phyloP scores from a whole-genome alignment of 768 basidiomycete genomes.

The Lactifluus subvellereus region DNA sequence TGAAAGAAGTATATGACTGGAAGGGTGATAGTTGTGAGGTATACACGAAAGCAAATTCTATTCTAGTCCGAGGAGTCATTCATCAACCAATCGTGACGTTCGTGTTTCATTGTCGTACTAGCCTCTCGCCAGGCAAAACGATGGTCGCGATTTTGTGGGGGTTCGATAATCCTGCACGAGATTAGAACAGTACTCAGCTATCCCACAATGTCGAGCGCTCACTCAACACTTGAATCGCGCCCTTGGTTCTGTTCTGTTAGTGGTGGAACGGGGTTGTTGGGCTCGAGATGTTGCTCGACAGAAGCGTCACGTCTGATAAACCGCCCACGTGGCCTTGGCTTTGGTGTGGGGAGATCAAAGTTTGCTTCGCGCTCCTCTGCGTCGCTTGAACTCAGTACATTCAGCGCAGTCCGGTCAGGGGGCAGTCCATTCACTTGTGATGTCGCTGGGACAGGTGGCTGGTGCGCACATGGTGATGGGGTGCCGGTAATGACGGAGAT shows the following conservation, averaged over 20 bases:
- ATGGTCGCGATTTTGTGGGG: not conserved
- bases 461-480: not conserved
- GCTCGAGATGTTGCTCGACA: not conserved
- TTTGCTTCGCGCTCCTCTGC: not conserved
- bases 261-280: not conserved
- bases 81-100: slow-evolving; percentile 17
- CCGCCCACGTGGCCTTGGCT: slow-evolving; percentile 6
- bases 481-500: not conserved
- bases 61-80: slow-evolving; percentile 21
- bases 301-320: not conserved
- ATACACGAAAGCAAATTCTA: not conserved
- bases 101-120: not conserved
- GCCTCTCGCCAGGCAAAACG: not conserved
- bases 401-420: not conserved
- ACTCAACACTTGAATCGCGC: slow-evolving; percentile 18
- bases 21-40: not conserved
- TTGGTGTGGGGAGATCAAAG: not conserved
- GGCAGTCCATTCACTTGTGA: not conserved
- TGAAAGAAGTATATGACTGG: not conserved
- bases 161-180: slow-evolving; percentile 10
- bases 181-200: not conserved
- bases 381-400: not conserved
- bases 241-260: not conserved
- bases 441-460: not conserved
- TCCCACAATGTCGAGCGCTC: not conserved